Evolutionary conservation across 345 rosid species (phyloP).

Genomic region (Adansonia digitata): DNA sequence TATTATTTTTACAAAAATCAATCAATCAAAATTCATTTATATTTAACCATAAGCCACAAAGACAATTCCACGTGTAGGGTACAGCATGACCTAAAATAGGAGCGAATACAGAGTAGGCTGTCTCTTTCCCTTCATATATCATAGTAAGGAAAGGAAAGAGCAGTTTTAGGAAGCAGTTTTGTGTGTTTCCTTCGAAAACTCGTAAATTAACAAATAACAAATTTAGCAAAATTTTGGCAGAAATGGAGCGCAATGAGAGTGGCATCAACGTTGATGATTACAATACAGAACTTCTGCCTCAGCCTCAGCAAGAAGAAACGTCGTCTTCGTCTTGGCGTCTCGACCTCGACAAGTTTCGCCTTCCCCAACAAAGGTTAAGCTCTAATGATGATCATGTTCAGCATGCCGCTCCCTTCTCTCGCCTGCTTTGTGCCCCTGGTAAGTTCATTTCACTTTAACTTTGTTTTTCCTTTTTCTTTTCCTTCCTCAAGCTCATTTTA

Average conservation of each 20-base stretch:
- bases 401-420: conserved; percentile 24
- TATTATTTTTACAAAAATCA: no score
- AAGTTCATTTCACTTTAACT: background rate
- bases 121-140: background rate
- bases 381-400: background rate
- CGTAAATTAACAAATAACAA: no score
- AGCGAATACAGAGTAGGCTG: background rate
- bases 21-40: no score
- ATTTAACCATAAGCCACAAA: background rate
- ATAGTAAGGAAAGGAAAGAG: background rate
- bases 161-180: background rate
- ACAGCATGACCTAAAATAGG: background rate
- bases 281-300: conserved; percentile 23
- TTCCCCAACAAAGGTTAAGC: conserved; percentile 22
- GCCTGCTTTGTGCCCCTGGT: conserved; percentile 31
- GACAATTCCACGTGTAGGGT: background rate
- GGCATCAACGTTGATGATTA: conserved; percentile 8
- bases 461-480: background rate
- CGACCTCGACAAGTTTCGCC: conserved; percentile 37
- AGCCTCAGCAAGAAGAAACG: background rate
- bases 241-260: background rate
- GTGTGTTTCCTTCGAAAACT: background rate
- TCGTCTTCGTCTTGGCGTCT: conserved; percentile 50
- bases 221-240: no score
- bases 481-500: background rate